Evolutionary conservation across 1,139 yeast species (phyloP), one percentile per base, ranked within the genome.

Genomic region (Kodamaea derodonti): DNA sequence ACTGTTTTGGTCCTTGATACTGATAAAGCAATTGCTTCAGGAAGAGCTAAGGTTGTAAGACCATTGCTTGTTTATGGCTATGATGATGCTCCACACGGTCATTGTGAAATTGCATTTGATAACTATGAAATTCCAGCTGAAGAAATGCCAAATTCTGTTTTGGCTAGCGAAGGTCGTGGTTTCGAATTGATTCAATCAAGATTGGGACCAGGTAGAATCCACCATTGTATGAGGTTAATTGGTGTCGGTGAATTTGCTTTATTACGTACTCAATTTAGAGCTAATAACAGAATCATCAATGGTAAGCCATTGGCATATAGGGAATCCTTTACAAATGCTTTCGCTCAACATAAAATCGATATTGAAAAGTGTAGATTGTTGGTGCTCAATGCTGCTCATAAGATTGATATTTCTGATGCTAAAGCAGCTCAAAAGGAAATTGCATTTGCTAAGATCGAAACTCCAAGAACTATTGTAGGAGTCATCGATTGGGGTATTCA

Each of bases 11-110:
- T 80, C 20, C 59, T 80, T 33, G 84, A 81, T 46, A 67, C 77
- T 1, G 64, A 76, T 39, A 62, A 55, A 44, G 79, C 78, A 0
- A 41, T 72, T 38, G 69, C 68, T 4, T 65, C 79, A 1, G 84
- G 84, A 3, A 59, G 56, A 26, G 81, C 75, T 24, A 61, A 56
- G 29, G 50, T 78, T 29, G 53, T 75, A 26, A 66, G 86, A 34
- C 83, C 85, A 5, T 64, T 80, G 51, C 47, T 55, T 10, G 80
- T 80, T 2, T 74, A 75, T 51, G 86, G 86, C 8, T 78, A 65
- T 45, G 86, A 80, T 48, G 86, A 80, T 51, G 85, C 85, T 24
- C 87, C 87, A 5, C 86, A 80, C 51, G 87, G 87, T 8, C 87
- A 80, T 51, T 74, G 76, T 61, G 86, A 80, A 53, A 67, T 81